Conservation (phyloP, 2,329 filamentous ascomycete genomes). For the Simplicillium sp. region DNA sequence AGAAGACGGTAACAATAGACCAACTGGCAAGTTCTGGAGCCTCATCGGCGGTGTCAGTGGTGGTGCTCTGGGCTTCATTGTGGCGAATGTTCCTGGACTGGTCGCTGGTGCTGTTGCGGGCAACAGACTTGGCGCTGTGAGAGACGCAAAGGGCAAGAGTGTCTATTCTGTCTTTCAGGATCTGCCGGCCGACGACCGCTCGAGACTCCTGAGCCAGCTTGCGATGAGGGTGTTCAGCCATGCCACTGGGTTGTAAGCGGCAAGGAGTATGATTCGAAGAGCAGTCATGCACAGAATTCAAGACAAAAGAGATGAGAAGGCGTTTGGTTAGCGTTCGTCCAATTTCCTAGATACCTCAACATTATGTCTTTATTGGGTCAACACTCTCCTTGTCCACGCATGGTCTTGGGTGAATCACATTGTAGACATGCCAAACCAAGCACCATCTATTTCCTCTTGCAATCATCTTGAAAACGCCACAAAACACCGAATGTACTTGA, state of each 20-base stretch:
- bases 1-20: conserved; percentile 49
- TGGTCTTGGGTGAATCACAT: too few species aligned
- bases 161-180: conserved; percentile 88
- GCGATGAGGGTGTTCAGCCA: conserved; percentile 81
- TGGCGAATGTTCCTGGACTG: conserved; percentile 83
- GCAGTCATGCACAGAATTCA: too few species aligned
- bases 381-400: too few species aligned
- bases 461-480: too few species aligned
- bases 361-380: too few species aligned
- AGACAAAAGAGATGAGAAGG: too few species aligned
- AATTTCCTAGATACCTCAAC: too few species aligned
- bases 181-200: conserved; percentile 72
- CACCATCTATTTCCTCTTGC: too few species aligned
- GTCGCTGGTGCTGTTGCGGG: conserved; percentile 87
- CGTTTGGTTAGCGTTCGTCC: too few species aligned
- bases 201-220: conserved; percentile 71
- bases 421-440: too few species aligned
- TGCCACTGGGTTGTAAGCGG: conserved; percentile 47
- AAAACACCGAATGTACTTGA: too few species aligned
- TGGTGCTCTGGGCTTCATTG: conserved; percentile 86
- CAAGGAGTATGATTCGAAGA: conserved; percentile 1
- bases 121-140: conserved; percentile 79
- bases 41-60: conserved; percentile 79
- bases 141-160: conserved; percentile 88
- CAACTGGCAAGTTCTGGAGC: conserved; percentile 74